Conservation (phyloP, 352 stramenopile species). For the Phytophthora pseudosyringae region DNA sequence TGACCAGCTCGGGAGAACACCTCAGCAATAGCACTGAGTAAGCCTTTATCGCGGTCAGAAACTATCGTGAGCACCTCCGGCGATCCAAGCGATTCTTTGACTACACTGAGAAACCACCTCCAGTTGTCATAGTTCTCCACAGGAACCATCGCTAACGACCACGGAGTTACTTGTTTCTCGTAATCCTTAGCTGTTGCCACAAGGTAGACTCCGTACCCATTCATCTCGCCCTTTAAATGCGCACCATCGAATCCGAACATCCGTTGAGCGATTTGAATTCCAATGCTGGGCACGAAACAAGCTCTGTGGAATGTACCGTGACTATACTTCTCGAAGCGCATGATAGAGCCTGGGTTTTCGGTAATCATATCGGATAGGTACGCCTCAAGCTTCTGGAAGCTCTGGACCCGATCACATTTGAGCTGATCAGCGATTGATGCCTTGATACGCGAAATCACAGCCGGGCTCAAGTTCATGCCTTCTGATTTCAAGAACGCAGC, state of each 20-base stretch:
- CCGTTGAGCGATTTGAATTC: not conserved
- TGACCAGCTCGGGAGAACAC: constrained; percentile 6
- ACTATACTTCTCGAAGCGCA: constrained; percentile 1
- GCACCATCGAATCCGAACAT: constrained; percentile 24
- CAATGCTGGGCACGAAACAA: constrained; percentile 2
- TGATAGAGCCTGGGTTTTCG: constrained; percentile 3
- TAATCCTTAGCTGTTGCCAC: constrained; percentile 32
- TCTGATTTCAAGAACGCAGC: not conserved
- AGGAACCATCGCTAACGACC: constrained; percentile 14
- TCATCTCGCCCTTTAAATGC: constrained; percentile 39
- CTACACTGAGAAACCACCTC: constrained; percentile 15
- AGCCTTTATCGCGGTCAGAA: not conserved
- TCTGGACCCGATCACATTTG: not conserved
- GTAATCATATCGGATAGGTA: not conserved
- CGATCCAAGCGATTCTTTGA: not conserved
- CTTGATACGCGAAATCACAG: constrained; percentile 10
- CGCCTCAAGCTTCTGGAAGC: constrained; percentile 5
- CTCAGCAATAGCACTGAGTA: not conserved
- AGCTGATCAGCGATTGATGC: not conserved
- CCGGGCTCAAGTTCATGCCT: not conserved
- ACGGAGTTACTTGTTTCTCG: constrained; percentile 24
- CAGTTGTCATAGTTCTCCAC: constrained; percentile 37
- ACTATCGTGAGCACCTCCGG: constrained; percentile 8
- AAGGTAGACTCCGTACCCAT: constrained; percentile 26
- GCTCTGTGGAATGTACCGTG: constrained; percentile 14